These are phyloP conservation scores for Colletotrichum navitas DNA, from an alignment of 2,329 filamentous ascomycete species.

Conservation along the genomic window DNA sequence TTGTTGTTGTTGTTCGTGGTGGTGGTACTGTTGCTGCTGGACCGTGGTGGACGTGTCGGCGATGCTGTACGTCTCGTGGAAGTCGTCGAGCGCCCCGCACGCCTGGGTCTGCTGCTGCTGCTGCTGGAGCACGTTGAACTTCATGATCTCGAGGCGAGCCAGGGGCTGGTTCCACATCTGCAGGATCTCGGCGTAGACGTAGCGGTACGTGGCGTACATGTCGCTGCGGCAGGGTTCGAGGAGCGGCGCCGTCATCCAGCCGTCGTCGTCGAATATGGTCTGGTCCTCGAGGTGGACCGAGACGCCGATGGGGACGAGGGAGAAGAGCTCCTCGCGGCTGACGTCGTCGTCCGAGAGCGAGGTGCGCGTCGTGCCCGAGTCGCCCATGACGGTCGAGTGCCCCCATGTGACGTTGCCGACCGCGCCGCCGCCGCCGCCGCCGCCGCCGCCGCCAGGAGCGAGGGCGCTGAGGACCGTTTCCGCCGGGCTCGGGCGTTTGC, in stretches of 20 bases:
- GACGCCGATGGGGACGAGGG: slow-evolving; percentile 64
- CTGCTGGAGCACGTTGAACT: slow-evolving; percentile 76
- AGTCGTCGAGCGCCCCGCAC: slow-evolving; percentile 48
- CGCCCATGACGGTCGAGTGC: slow-evolving; percentile 58
- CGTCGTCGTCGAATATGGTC: slow-evolving; percentile 76
- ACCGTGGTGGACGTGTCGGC: slow-evolving; percentile 50
- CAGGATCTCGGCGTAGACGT: slow-evolving; percentile 76
- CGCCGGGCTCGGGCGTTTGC: slow-evolving; percentile 71
- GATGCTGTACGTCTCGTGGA: slow-evolving; percentile 54
- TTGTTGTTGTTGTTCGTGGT: slow-evolving; percentile 47
- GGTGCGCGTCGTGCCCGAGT: slow-evolving; percentile 62
- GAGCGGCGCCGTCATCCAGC: slow-evolving; percentile 71
- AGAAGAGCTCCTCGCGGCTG: slow-evolving; percentile 59
- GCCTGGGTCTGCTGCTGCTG: slow-evolving; percentile 64
- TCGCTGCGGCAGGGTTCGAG: slow-evolving; percentile 64
- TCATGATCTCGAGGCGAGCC: slow-evolving; percentile 74
- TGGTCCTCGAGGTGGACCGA: slow-evolving; percentile 71
- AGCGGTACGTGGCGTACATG: slow-evolving; percentile 71
- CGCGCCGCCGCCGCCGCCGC: slow-evolving; percentile 50
- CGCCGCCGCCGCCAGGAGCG: slow-evolving; percentile 61
- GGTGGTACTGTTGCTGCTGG: slow-evolving; percentile 47
- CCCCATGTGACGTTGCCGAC: slow-evolving; percentile 63
- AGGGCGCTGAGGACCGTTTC: slow-evolving; percentile 68
- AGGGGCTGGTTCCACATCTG: slow-evolving; percentile 75
- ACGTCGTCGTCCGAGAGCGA: slow-evolving; percentile 68